Percentiles rank a stretch among this genome's conserved stretches.
Evolutionary conservation across 164 flowering plant genomes (phyloP).

Genomic region (Aristolochia fimbriata): DNA sequence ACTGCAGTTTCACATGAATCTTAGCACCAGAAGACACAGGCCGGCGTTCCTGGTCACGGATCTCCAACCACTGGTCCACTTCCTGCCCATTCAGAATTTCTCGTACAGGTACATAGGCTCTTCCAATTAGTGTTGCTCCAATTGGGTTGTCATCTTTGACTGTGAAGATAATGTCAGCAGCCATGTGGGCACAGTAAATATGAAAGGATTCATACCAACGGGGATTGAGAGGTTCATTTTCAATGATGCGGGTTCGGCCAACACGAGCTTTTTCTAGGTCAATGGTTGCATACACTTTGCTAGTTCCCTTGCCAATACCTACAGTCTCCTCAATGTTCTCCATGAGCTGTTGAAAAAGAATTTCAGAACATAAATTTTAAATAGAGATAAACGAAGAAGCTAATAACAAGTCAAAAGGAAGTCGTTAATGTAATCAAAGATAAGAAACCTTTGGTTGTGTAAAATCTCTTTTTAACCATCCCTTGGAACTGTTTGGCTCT

Average conservation of each 20-base stretch:
- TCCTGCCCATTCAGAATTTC: constrained; percentile 37
- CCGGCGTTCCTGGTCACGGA: constrained; percentile 25
- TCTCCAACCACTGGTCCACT: constrained; percentile 49
- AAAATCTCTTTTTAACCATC: background rate
- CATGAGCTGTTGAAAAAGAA: constrained; percentile 15
- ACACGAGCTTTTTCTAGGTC: constrained; percentile 51
- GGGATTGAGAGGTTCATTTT: constrained; percentile 31
- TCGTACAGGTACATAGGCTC: constrained; percentile 49
- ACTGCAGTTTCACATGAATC: constrained; percentile 55
- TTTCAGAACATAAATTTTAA: background rate
- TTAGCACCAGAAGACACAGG: constrained; percentile 35
- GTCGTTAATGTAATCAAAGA: background rate
- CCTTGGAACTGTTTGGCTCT: constrained; percentile 13
- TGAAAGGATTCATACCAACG: constrained; percentile 62
- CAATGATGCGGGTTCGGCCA: constrained; percentile 43
- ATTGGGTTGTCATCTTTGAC: constrained; percentile 54
- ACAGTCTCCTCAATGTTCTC: constrained; percentile 26
- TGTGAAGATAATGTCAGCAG: constrained; percentile 47
- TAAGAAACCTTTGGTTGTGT: constrained; percentile 21
- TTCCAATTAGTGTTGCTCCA: constrained; percentile 55
- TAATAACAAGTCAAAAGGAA: background rate
- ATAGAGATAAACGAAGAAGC: background rate
- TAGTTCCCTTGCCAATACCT: constrained; percentile 30
- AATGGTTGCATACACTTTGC: constrained; percentile 44
- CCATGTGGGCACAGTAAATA: constrained; percentile 67